A percentile compares a stretch with the other conserved stretches of the same genome.
Conservation (phyloP, 2,329 filamentous ascomycete genomes). For the Alternaria sp. region DNA sequence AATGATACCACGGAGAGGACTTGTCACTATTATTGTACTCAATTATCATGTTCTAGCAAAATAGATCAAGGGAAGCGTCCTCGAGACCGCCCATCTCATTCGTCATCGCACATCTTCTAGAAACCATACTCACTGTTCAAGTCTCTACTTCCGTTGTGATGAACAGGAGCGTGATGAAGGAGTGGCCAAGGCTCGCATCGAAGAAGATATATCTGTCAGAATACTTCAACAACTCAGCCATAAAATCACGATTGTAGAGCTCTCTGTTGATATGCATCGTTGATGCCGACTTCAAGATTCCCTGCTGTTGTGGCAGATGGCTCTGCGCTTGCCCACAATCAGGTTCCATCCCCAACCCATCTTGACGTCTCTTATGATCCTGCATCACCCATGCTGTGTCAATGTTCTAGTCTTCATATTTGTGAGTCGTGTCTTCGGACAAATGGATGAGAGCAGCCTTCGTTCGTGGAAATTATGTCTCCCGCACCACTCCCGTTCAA, state of each 20-base stretch:
- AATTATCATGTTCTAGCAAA: conserved; percentile 27
- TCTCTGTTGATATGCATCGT: neutral
- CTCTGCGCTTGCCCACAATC: neutral
- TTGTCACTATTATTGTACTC: conserved; percentile 32
- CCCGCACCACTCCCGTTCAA: neutral
- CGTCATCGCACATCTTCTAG: neutral
- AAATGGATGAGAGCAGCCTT: neutral
- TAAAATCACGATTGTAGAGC: neutral
- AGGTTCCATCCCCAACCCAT: neutral
- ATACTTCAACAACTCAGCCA: no score
- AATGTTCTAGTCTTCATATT: neutral
- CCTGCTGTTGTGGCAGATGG: no score
- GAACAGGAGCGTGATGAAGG: no score
- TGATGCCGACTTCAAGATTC: no score
- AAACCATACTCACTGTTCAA: conserved; percentile 11
- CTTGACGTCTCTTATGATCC: neutral
- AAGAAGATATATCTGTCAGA: no score
- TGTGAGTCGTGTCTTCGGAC: neutral
- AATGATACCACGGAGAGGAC: conserved; percentile 34
- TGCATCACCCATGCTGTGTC: neutral
- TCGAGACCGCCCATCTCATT: conserved; percentile 8
- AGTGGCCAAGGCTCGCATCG: no score
- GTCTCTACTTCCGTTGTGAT: neutral
- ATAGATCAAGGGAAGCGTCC: conserved; percentile 27
- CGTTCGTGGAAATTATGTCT: conserved; percentile 4